Base-by-base conservation (phyloP, 2,329 filamentous ascomycete species). In the Harringtonia aguacate region DNA sequence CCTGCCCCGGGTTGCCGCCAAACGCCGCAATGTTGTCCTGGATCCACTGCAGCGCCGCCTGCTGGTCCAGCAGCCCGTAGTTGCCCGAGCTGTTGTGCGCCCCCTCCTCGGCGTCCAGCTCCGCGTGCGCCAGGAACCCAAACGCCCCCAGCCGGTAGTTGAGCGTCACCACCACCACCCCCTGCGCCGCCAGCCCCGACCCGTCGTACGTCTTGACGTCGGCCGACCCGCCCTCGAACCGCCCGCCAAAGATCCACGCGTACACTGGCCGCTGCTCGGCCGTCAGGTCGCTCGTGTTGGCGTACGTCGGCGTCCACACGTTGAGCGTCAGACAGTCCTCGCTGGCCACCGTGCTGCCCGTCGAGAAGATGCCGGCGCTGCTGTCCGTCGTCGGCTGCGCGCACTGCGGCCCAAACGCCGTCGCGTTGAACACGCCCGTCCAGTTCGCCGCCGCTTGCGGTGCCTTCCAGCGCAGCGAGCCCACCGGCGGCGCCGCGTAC, bases 1-100 rank as follows among this genome's bases (percentile, higher is more conserved):
- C 68, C 4, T 58, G 50, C 4, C 54, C 56, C 6, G 62, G 59
- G 46, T 74, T 66, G n/a, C 72, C 72, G 9, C 67, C 66, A 5
- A 75, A 55, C 1, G 65, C 55, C 9, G 52, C 43, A 35, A 73
- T 68, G 49, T 72, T 61, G 38, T 67, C 57, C 37, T 67, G 61
- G 1, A 70, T 65, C 70, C 70, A 75, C 50, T 72, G 54, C 18
- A 73, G 59, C 2, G 64, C 63, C 4, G 65, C 61, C 15, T 64
- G 57, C 47, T 70, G 65, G 47, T 69, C 67, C 51, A 65, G 61
- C 27, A 67, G 37, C 1, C 59, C 64, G 6, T 64, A 64, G 48
- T 73, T 74, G 0, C n/a, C n/a, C n/a, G n/a, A n/a, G n/a, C n/a
- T n/a, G n/a, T n/a, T n/a, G n/a, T n/a, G n/a, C n/a, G n/a, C n/a